phyloP scores from a whole-genome alignment of 192 early-diverging fungal genomes.

The Chytriomyces hyalinus region DNA sequence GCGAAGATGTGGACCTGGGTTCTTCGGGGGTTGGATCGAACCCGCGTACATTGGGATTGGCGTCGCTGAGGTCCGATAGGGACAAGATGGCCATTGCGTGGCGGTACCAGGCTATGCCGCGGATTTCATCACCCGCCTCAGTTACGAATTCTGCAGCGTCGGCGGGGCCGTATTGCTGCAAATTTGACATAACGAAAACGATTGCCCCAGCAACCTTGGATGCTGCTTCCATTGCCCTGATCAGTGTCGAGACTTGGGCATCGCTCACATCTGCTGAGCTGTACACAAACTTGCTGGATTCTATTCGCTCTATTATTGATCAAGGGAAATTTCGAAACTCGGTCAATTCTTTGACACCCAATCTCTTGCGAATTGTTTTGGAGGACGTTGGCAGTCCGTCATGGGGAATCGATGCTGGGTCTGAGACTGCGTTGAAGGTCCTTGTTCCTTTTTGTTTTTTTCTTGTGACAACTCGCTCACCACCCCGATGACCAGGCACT shows the following conservation, averaged over 20 bases:
- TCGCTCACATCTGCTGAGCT: background rate
- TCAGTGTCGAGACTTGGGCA: constrained; percentile 32
- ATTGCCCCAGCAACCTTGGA: constrained; percentile 62
- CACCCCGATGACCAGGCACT: constrained; percentile 19
- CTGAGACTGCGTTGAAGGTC: background rate
- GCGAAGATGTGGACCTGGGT: constrained; percentile 1
- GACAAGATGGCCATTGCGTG: constrained; percentile 90
- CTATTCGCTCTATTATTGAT: constrained; percentile 64
- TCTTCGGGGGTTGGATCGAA: background rate
- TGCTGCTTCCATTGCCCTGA: constrained; percentile 33
- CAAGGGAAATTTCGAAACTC: constrained; percentile 71
- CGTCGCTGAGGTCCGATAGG: constrained; percentile 20
- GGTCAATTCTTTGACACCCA: constrained; percentile 36
- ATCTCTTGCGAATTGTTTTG: constrained; percentile 78
- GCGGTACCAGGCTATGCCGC: constrained; percentile 87
- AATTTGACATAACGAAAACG: constrained; percentile 84
- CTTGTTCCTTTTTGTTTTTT: constrained; percentile 4
- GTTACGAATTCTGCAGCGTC: background rate
- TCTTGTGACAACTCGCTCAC: background rate
- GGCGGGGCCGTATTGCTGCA: constrained; percentile 68
- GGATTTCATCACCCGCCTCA: constrained; percentile 25
- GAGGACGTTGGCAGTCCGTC: constrained; percentile 79
- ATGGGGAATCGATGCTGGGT: constrained; percentile 61
- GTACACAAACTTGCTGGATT: constrained; percentile 42
- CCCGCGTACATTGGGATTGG: constrained; percentile 32